Evolutionary conservation across 306 rosid species (phyloP).

Genomic region (Inga oerstediana): DNA sequence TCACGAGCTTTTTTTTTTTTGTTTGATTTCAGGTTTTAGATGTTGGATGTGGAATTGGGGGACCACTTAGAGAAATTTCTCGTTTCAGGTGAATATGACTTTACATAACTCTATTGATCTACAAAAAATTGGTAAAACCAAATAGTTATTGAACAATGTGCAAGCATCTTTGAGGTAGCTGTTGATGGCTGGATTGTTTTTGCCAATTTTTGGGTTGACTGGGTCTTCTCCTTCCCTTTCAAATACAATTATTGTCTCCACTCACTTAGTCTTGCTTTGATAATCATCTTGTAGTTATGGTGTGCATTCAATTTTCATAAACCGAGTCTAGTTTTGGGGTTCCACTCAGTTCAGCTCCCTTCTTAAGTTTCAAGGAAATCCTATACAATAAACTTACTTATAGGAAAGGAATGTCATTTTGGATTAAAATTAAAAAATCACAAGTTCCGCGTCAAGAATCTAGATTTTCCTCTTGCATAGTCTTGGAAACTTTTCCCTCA

Average conservation of each 20-base stretch:
- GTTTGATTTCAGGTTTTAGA: conserved; percentile 71
- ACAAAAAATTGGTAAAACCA: background rate
- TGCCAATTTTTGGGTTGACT: background rate
- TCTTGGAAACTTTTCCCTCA: background rate
- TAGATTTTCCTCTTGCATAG: background rate
- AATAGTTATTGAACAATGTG: background rate
- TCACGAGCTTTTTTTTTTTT: background rate
- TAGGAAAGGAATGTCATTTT: background rate
- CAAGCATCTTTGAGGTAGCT: background rate
- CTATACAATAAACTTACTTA: background rate
- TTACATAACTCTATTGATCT: background rate
- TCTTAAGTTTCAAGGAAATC: conserved; percentile 13
- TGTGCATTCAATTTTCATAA: background rate
- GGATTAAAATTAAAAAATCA: background rate
- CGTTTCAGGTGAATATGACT: conserved; percentile 71
- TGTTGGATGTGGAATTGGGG: conserved; percentile 97
- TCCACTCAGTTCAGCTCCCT: conserved; percentile 1
- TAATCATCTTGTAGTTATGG: background rate
- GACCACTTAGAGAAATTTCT: conserved; percentile 87
- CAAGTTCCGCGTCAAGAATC: background rate
- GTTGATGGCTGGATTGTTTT: background rate
- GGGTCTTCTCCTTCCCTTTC: background rate
- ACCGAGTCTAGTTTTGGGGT: background rate
- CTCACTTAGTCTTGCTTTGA: background rate
- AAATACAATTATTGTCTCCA: background rate